Base-by-base conservation (phyloP, 768 basidiomycete species). In the Termitomyces sp. region DNA sequence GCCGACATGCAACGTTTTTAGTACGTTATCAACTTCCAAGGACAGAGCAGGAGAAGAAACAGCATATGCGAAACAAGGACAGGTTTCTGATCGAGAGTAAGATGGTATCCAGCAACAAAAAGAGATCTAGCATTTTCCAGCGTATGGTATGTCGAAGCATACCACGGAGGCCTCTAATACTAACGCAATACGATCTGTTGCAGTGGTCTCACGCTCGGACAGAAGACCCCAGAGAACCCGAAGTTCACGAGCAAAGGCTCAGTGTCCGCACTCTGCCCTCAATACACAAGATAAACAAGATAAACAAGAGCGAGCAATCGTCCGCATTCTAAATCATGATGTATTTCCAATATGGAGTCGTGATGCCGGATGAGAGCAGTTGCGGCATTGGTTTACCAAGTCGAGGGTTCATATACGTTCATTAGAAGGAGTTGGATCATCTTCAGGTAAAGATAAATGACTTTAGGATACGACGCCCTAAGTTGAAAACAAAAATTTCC, bases 81-180 rank as follows among this genome's bases (percentile, higher is more conserved):
- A 53, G 30, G 10, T 56, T 60, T 37, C 44, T 56, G 5, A 16
- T 60, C 3, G 44, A 60, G 54, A 60, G 44, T 34, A 51, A 34
- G n/a, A 22, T 55, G 16, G 42, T 24, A 16, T 42, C 52, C 4
- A 42, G 3, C 34, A 26, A 22, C 34, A n/a, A 30, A 55, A 22
- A n/a, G 37, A 18, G 12, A 14, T 37, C 42, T 13, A n/a, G 34
- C n/a, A 13, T 34, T n/a, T 36, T 50, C 0, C 47, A 43, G 3
- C 20, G 37, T 16, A 37, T 55, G 48, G 58, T 59, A 36, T 43
- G 58, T n/a, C 18, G 50, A n/a, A 39, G 37, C 26, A 39, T 7
- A 51, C 9, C 18, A 5, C 6, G 10, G 16, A 39, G 18, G n/a
- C 6, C 16, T 18, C 26, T 13, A 1, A 18, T 27, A n/a, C 26